Evolutionary conservation across 2,329 filamentous ascomycete genomes (phyloP).

Genomic region (Westerdykella ornata): DNA sequence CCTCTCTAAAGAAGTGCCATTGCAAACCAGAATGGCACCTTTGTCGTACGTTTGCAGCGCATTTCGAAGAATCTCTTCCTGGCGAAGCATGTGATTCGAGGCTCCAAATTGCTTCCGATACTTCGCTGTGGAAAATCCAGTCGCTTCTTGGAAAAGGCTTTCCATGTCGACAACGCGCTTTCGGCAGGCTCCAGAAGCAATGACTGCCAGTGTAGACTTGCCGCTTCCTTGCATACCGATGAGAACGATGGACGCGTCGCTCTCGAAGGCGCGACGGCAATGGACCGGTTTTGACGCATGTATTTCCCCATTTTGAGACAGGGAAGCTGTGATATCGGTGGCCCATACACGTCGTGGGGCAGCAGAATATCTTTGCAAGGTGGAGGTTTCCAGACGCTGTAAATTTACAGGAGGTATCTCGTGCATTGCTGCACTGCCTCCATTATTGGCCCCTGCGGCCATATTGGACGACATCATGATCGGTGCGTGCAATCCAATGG

Average conservation of each 20-base stretch:
- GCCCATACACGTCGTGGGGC: too few species aligned
- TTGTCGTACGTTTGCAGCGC: slow-evolving; percentile 54
- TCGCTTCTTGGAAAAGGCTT: slow-evolving; percentile 58
- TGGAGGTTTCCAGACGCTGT: too few species aligned
- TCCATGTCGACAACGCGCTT: slow-evolving; percentile 64
- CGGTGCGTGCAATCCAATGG: too few species aligned
- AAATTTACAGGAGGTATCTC: too few species aligned
- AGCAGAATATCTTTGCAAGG: too few species aligned
- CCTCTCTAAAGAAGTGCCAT: slow-evolving; percentile 61
- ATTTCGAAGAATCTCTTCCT: slow-evolving; percentile 55
- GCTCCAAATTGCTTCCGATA: slow-evolving; percentile 60
- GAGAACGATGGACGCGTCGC: slow-evolving; percentile 64
- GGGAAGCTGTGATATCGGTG: background rate
- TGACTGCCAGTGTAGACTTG: slow-evolving; percentile 69
- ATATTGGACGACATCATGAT: too few species aligned
- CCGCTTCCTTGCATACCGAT: slow-evolving; percentile 67
- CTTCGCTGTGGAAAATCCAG: slow-evolving; percentile 54
- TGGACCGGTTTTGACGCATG: slow-evolving; percentile 1
- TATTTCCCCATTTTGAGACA: slow-evolving; percentile 5
- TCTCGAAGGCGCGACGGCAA: slow-evolving; percentile 43
- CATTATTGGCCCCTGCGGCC: too few species aligned
- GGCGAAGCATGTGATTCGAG: slow-evolving; percentile 56
- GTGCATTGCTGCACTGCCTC: too few species aligned
- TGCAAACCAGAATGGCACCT: slow-evolving; percentile 64
- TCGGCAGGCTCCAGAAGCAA: slow-evolving; percentile 64